Base-by-base conservation (phyloP, 768 basidiomycete species). In the Pisolithus orientalis region DNA sequence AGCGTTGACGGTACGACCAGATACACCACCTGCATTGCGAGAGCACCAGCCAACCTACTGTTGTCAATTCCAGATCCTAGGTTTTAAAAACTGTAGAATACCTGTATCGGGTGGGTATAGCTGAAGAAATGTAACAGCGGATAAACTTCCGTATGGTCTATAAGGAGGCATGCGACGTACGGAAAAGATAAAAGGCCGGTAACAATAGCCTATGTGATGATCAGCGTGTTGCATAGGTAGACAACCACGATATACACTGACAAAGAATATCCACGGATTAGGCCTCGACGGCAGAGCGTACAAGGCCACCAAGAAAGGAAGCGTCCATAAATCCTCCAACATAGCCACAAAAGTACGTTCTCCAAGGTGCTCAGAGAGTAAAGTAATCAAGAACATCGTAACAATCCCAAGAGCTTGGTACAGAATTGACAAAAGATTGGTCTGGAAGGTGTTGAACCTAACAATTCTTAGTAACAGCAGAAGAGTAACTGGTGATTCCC, bases 361-460 rank as follows among this genome's bases (percentile, higher is more conserved):
- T 55, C 81, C 70, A 24, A 84, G 64, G 3, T 64, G 63, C 53
- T 83, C 81, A 2, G 82, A 82, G 11, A 79, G 50, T 29, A 79
- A 57, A 0, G 80, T 73, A 38, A 83, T 70, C 25, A 62, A 53
- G 31, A 79, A 72, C 75, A 82, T 82, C 7, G 72, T 75, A 21
- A 82, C 44, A 40, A 83, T 80, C 6, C 76, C 77, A 0, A 74
- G 65, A 9, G 79, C 72, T 3, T 72, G 72, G 1, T 73, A 76
- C 0, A 83, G 84, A 51, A 86, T 84, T 5, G 75, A 76, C 25
- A 86, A 67, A 34, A 86, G 66, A 62, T 84, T 86, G 17, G 79
- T 79, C 42, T 75, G 60, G 61, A 84, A 80, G 5, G 83, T 85
- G 47, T 65, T 68, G 62, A 84, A 86, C 9, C 83, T 80, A 47